These are phyloP conservation scores for Coleophoma crateriformis DNA, from an alignment of 2,329 filamentous ascomycete species.

Conservation along the genomic window DNA sequence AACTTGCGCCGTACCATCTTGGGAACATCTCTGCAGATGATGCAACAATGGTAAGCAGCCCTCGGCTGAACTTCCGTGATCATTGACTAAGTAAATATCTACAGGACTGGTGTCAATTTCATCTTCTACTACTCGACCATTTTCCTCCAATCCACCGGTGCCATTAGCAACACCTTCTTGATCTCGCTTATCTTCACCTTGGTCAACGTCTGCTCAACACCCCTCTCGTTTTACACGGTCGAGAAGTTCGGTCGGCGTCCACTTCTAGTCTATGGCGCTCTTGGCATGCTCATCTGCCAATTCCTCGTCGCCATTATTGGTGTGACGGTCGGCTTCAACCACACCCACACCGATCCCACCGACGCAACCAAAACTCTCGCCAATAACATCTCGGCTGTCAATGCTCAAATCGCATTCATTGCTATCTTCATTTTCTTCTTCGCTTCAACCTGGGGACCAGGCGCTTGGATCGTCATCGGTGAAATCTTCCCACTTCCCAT, in stretches of 20 bases:
- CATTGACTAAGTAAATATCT: constrained; percentile 28
- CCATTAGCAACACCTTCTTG: constrained; percentile 69
- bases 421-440: constrained; percentile 91
- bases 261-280: constrained; percentile 71
- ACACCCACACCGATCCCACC: constrained; percentile 48
- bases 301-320: constrained; percentile 71
- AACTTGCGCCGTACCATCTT: constrained; percentile 68
- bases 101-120: constrained; percentile 80
- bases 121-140: constrained; percentile 81
- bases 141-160: constrained; percentile 74
- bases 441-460: constrained; percentile 80
- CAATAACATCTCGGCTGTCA: constrained; percentile 43
- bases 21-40: constrained; percentile 73
- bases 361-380: constrained; percentile 44
- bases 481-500: constrained; percentile 86
- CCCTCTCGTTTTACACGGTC: constrained; percentile 76
- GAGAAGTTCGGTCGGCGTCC: constrained; percentile 76
- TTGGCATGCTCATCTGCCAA: constrained; percentile 80
- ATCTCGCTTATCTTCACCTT: constrained; percentile 88
- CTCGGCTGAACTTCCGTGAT: neutral
- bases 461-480: constrained; percentile 73
- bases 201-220: constrained; percentile 82
- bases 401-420: constrained; percentile 77
- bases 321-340: constrained; percentile 56
- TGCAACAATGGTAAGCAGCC: constrained; percentile 55